Conservation (phyloP, 306 rosid genomes). For the Vicia sativa region DNA sequence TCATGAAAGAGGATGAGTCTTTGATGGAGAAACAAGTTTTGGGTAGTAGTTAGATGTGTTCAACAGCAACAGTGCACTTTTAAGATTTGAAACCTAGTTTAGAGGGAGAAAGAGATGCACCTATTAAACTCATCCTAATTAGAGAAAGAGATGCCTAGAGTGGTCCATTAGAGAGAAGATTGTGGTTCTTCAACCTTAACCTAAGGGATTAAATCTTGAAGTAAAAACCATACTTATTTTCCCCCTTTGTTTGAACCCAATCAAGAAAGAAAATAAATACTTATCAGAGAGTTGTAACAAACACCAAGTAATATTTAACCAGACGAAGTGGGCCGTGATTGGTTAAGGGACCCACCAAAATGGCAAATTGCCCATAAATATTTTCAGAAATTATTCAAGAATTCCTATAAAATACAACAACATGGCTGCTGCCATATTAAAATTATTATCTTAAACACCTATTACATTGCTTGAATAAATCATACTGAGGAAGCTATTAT, state of each 20-base stretch:
- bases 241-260: too few relatives aligned
- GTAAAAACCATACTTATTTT: too few relatives aligned
- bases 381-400: conserved; percentile 59
- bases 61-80: conserved; percentile 43
- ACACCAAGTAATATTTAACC: not conserved
- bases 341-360: conserved; percentile 14
- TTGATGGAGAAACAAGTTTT: not conserved
- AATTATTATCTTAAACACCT: conserved; percentile 46
- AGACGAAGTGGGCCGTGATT: not conserved
- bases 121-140: too few relatives aligned
- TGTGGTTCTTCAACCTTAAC: too few relatives aligned
- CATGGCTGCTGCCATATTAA: conserved; percentile 61
- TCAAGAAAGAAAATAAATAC: too few relatives aligned
- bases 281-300: not conserved
- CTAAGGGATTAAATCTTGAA: too few relatives aligned
- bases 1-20: conserved; percentile 47
- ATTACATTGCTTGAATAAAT: conserved; percentile 42
- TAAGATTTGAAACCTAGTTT: not conserved
- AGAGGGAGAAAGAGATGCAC: too few relatives aligned
- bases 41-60: conserved; percentile 61
- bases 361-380: conserved; percentile 42
- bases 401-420: conserved; percentile 64
- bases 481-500: conserved; percentile 51
- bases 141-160: too few relatives aligned
- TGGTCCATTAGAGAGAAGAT: too few relatives aligned